Evolutionary conservation across 805 yeast genomes (phyloP).

Genomic region (Candida peoriensis): DNA sequence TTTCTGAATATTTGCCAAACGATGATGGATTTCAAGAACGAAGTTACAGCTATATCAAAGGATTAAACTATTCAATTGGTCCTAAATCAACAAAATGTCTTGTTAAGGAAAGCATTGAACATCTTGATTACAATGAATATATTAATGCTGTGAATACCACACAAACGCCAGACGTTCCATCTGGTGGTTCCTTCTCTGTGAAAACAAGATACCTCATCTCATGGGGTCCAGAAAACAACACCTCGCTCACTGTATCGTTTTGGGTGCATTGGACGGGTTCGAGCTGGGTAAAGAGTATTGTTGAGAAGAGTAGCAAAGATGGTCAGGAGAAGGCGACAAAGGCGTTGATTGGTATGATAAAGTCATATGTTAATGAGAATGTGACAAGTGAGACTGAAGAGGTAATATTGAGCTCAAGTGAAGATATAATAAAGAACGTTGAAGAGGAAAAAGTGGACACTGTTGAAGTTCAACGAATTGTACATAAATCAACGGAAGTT

Average conservation of each 20-base stretch:
- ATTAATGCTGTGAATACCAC: slow-evolving; percentile 61
- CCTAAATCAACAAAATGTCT: slow-evolving; percentile 84
- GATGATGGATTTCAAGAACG: slow-evolving; percentile 42
- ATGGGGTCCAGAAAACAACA: slow-evolving; percentile 66
- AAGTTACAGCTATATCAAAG: slow-evolving; percentile 64
- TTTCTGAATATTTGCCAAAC: slow-evolving; percentile 29
- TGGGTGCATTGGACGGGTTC: slow-evolving; percentile 85
- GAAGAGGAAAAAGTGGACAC: background rate
- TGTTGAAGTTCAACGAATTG: background rate
- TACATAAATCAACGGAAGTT: background rate
- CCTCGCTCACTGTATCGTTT: slow-evolving; percentile 61
- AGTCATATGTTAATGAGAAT: slow-evolving; percentile 22
- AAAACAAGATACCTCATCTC: slow-evolving; percentile 65
- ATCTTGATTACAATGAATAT: slow-evolving; percentile 46
- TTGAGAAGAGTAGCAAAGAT: slow-evolving; percentile 75
- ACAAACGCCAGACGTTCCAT: slow-evolving; percentile 91
- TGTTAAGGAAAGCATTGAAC: slow-evolving; percentile 55
- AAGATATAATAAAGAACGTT: too few relatives aligned
- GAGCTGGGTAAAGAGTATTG: slow-evolving; percentile 87
- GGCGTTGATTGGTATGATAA: slow-evolving; percentile 32
- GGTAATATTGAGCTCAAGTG: slow-evolving; percentile 4
- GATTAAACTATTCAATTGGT: slow-evolving; percentile 77
- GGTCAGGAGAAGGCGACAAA: slow-evolving; percentile 71
- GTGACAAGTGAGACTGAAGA: slow-evolving; percentile 11
- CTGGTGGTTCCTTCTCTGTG: slow-evolving; percentile 77